Evolutionary conservation across 2,329 filamentous ascomycete genomes (phyloP).

Genomic region (Aspergillus sp.): DNA sequence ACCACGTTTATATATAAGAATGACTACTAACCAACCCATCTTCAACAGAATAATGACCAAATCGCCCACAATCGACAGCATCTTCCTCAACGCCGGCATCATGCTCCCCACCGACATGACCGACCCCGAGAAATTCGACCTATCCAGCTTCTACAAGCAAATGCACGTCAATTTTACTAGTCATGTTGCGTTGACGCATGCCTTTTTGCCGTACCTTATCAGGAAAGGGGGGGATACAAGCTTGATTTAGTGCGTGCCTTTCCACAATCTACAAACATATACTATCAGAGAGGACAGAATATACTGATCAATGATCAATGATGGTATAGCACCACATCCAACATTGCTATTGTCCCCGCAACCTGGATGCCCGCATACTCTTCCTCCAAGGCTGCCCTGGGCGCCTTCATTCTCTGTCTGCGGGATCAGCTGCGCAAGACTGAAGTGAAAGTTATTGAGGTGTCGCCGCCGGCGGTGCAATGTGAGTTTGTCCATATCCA

Average conservation of each 20-base stretch:
- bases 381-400: constrained; percentile 57
- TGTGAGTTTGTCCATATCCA: constrained; percentile 26
- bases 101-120: constrained; percentile 54
- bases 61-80: constrained; percentile 56
- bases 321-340: constrained; percentile 42
- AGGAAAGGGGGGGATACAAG: constrained; percentile 27
- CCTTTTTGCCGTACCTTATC: constrained; percentile 51
- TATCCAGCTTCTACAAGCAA: constrained; percentile 45
- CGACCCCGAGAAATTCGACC: constrained; percentile 40
- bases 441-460: constrained; percentile 50
- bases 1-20: not conserved
- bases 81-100: constrained; percentile 61
- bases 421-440: constrained; percentile 44
- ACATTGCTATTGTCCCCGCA: constrained; percentile 52
- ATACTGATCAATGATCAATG: no score
- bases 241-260: constrained; percentile 34
- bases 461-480: constrained; percentile 49
- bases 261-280: not conserved
- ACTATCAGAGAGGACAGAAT: no score
- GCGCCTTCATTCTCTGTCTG: constrained; percentile 50
- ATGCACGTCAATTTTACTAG: constrained; percentile 54
- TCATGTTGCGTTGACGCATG: constrained; percentile 48
- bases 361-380: constrained; percentile 55
- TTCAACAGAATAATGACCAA: not conserved
- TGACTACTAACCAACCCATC: not conserved